Conservation (phyloP, 169 alveolate species). For the Plasmodium fragile region DNA sequence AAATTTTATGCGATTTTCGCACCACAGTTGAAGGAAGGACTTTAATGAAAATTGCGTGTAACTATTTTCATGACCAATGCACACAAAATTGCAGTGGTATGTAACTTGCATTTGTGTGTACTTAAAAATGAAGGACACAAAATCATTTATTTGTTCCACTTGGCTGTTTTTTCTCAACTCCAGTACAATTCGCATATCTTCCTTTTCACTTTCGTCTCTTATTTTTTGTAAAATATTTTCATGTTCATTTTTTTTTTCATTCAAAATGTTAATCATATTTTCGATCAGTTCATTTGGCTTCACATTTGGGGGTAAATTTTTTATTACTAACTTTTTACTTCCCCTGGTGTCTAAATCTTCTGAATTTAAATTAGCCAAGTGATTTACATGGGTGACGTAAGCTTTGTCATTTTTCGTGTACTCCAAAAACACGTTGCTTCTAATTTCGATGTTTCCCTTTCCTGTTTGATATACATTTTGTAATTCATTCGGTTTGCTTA, state of each 20-base stretch:
- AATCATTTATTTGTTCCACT: constrained; percentile 61
- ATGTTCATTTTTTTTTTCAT: constrained; percentile 73
- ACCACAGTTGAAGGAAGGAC: constrained; percentile 48
- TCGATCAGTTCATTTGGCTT: constrained; percentile 74
- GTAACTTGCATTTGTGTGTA: constrained; percentile 69
- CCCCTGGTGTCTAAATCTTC: constrained; percentile 11
- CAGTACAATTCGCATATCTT: constrained; percentile 77
- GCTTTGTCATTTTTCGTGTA: constrained; percentile 22
- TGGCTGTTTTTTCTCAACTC: constrained; percentile 70
- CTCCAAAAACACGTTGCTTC: constrained; percentile 70
- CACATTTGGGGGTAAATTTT: constrained; percentile 79
- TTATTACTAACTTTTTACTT: constrained; percentile 46
- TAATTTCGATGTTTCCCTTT: constrained; percentile 82
- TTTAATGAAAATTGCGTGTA: constrained; percentile 70
- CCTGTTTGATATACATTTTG: constrained; percentile 83
- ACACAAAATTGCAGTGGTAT: constrained; percentile 77
- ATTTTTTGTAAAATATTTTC: constrained; percentile 61
- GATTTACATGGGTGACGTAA: constrained; percentile 25
- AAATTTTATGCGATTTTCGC: constrained; percentile 53
- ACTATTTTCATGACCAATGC: constrained; percentile 65
- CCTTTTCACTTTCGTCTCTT: constrained; percentile 78
- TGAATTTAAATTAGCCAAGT: constrained; percentile 3
- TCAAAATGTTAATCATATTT: constrained; percentile 16
- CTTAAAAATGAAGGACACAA: constrained; percentile 32
- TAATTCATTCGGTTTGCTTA: constrained; percentile 72